Base-by-base conservation (phyloP, 2,329 filamentous ascomycete species). In the Aciculosporium take region DNA sequence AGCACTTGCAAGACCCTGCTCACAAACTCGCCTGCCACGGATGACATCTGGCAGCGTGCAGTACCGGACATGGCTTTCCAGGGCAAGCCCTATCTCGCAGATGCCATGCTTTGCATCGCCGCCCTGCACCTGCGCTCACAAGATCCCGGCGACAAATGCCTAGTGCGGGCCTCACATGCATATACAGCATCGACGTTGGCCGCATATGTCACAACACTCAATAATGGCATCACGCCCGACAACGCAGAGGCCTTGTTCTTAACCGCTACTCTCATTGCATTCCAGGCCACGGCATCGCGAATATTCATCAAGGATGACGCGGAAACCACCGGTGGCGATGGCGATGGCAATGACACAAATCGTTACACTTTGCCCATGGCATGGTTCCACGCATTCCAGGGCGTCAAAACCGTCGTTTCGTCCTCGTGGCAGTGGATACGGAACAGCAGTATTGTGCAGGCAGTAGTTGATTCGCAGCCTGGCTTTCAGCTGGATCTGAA, bases 371-470 rank as follows among this genome's bases (percentile, higher is more conserved):
- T 79, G n/a, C 76, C 76, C 0, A 58, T 79, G 33, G 67, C 72
- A 3, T 80, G 74, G 75, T 80, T 81, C 46, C 76, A 80, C 52
- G 71, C 76, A 4, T 80, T 79, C 51, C 76, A 80, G 50, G 76
- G 76, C 9, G 74, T 81, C 48, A 81, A 80, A 54, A 72, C 76
- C 2, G 67, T 81, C 27, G 76, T 79, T 0, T 71, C 76, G 17
- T 69, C 70, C 3, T 77, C 74, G 12, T 81, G 76, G 76, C 71
- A 70, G 43, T 80, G 71, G 69, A 66, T 81, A 36, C 66, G 75
- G 3, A 65, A 67, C 44, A 79, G 73, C 48, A 61, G 65, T 2
- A 66, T 71, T 12, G 72, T 78, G 30, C 67, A 73, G 21, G 68
- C 70, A 6, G 76, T 81, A 39, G 79, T 81, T 46, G 74, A 79